These are phyloP conservation scores for Colletotrichum sp. DNA, from an alignment of 2,329 filamentous ascomycete genomes.

Conservation along the genomic window DNA sequence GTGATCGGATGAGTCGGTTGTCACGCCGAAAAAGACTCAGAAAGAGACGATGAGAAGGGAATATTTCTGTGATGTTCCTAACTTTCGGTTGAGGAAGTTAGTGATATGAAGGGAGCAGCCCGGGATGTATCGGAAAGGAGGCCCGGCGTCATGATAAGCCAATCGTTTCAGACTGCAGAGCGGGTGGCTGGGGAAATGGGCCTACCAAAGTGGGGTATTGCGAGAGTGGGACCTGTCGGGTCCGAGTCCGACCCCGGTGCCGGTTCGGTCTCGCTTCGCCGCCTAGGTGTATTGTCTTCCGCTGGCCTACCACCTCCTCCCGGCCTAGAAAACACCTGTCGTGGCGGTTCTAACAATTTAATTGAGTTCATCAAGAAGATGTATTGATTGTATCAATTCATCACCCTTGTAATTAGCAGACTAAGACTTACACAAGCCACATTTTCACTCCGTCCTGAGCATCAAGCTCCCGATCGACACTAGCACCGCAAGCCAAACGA, in stretches of 20 bases:
- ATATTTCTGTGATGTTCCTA: not conserved
- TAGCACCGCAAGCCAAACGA: not conserved
- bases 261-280: not conserved
- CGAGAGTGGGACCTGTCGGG: not conserved
- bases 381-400: no score
- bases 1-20: not conserved
- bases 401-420: no score
- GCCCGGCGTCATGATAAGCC: not conserved
- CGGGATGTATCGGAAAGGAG: not conserved
- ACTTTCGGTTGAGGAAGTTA: not conserved
- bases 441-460: not conserved
- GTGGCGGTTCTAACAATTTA: rapidly evolving
- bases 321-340: no score
- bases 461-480: not conserved
- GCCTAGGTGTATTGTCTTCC: not conserved
- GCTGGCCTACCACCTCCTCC: not conserved
- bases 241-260: not conserved
- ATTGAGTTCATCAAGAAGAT: no score
- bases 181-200: not conserved
- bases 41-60: no score
- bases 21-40: not conserved
- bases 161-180: not conserved
- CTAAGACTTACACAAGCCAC: not conserved
- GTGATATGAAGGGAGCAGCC: not conserved
- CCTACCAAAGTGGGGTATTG: not conserved